Conservation (phyloP, 768 basidiomycete genomes). For the Calocybe gangraenosa region DNA sequence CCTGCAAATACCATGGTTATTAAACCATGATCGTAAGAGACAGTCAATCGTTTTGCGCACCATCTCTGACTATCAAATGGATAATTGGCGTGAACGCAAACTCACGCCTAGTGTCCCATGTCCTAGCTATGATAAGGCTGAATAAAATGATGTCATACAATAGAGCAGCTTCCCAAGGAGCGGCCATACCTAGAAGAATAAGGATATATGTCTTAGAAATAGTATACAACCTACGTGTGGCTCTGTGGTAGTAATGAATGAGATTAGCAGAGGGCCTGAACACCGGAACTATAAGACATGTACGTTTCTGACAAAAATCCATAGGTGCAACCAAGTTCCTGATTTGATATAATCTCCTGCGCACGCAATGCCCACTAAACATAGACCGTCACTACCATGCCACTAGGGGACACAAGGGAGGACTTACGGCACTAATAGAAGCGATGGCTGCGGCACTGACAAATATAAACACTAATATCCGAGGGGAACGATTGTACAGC, state of each 20-base stretch:
- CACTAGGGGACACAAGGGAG: not conserved
- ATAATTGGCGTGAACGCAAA: slow-evolving; percentile 31
- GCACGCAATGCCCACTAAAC: slow-evolving; percentile 38
- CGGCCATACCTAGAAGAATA: slow-evolving; percentile 24
- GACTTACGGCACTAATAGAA: slow-evolving; percentile 33
- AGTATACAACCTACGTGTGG: slow-evolving; percentile 12
- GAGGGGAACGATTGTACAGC: slow-evolving; percentile 37
- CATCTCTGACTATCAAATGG: slow-evolving; percentile 45
- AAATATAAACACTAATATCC: slow-evolving; percentile 31
- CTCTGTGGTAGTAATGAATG: slow-evolving; percentile 12
- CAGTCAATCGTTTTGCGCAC: slow-evolving; percentile 26
- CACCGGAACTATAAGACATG: too few relatives aligned
- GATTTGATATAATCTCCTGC: slow-evolving; percentile 20
- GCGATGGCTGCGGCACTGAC: slow-evolving; percentile 25
- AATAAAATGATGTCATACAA: slow-evolving; percentile 46
- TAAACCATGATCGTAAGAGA: not conserved
- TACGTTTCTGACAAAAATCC: slow-evolving; percentile 27
- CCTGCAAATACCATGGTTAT: slow-evolving; percentile 26
- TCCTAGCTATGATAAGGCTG: slow-evolving; percentile 40
- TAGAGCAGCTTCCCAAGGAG: slow-evolving; percentile 49
- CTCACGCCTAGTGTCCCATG: slow-evolving; percentile 30
- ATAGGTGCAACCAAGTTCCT: slow-evolving; percentile 31
- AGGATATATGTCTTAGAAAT: not conserved
- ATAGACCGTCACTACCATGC: not conserved
- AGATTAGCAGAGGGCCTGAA: too few relatives aligned